A percentile compares a stretch with the other conserved stretches of the same genome.
Evolutionary conservation across 805 yeast species (phyloP).

Genomic region (Scheffersomyces spartinae): DNA sequence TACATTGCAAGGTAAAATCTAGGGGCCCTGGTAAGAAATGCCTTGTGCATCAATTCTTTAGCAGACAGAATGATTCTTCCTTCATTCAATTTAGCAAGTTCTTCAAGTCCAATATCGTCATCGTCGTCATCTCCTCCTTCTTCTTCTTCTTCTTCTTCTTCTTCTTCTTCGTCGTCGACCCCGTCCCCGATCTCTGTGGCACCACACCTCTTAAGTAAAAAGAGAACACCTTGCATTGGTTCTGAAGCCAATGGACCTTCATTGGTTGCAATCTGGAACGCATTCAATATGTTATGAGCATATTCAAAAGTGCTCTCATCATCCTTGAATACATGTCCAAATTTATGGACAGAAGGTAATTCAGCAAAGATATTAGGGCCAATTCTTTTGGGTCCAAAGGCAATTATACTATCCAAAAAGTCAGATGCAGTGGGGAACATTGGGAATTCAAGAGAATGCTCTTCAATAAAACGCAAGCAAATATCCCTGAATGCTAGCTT

Average conservation of each 20-base stretch:
- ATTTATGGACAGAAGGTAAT: slow-evolving; percentile 18
- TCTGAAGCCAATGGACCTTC: slow-evolving; percentile 89
- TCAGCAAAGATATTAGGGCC: slow-evolving; percentile 73
- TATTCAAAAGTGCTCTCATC: slow-evolving; percentile 17
- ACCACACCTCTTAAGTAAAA: slow-evolving; percentile 21
- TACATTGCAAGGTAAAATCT: slow-evolving; percentile 88
- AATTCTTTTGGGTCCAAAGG: slow-evolving; percentile 67
- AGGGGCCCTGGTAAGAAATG: slow-evolving; percentile 75
- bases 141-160: slow-evolving; percentile 12
- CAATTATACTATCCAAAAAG: slow-evolving; percentile 29
- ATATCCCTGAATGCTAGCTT: no score
- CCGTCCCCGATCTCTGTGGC: slow-evolving; percentile 26
- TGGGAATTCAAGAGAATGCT: no score
- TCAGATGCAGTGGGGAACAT: no score
- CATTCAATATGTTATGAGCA: slow-evolving; percentile 62
- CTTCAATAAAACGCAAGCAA: slow-evolving; percentile 18
- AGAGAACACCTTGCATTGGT: slow-evolving; percentile 72
- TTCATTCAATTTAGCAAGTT: no score
- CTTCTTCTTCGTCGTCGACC: slow-evolving; percentile 11
- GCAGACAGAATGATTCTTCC: slow-evolving; percentile 69
- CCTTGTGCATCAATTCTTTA: slow-evolving; percentile 60
- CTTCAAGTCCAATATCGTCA: slow-evolving; percentile 25
- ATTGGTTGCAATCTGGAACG: slow-evolving; percentile 69
- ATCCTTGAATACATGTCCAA: slow-evolving; percentile 16
- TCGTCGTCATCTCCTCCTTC: slow-evolving; percentile 5